phyloP scores from a whole-genome alignment of 2,329 filamentous ascomycete species.

The Sclerotinia nivalis region DNA sequence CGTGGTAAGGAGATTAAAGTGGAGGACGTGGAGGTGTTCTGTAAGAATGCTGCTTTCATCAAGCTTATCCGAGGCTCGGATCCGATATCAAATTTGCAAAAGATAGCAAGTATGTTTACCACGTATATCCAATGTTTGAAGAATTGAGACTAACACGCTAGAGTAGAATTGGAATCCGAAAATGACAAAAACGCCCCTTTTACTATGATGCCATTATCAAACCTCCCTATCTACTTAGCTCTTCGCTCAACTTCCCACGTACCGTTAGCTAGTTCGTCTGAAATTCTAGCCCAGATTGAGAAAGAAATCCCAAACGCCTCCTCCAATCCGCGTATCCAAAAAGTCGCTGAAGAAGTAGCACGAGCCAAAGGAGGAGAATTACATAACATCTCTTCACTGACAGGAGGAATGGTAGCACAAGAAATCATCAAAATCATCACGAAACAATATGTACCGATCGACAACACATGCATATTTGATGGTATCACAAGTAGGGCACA shows the following conservation, averaged over 20 bases:
- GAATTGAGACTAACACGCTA: conserved; percentile 35
- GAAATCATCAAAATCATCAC: conserved; percentile 90
- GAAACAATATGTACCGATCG: conserved; percentile 69
- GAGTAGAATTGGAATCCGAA: conserved; percentile 53
- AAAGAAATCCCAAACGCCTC: conserved; percentile 51
- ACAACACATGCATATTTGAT: conserved; percentile 71
- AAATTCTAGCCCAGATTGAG: conserved; percentile 53
- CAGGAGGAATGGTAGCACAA: conserved; percentile 92
- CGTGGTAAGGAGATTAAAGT: conserved; percentile 59
- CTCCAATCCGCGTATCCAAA: conserved; percentile 51
- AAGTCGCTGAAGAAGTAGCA: conserved; percentile 66
- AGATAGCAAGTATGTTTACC: conserved; percentile 34
- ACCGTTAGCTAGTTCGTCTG: conserved; percentile 48
- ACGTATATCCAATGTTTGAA: not conserved
- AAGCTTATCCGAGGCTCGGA: conserved; percentile 68
- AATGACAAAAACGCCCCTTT: conserved; percentile 54
- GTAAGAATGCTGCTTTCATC: conserved; percentile 91
- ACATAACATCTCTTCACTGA: conserved; percentile 86
- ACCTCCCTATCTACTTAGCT: conserved; percentile 69
- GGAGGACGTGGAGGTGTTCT: conserved; percentile 84
- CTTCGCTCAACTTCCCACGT: conserved; percentile 56
- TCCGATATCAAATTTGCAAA: conserved; percentile 29
- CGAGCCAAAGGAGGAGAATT: conserved; percentile 82
- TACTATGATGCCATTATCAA: conserved; percentile 49
- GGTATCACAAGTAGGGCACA: conserved; percentile 52